Evolutionary conservation across 805 yeast genomes (phyloP).

Genomic region (Suhomyces vadensis): DNA sequence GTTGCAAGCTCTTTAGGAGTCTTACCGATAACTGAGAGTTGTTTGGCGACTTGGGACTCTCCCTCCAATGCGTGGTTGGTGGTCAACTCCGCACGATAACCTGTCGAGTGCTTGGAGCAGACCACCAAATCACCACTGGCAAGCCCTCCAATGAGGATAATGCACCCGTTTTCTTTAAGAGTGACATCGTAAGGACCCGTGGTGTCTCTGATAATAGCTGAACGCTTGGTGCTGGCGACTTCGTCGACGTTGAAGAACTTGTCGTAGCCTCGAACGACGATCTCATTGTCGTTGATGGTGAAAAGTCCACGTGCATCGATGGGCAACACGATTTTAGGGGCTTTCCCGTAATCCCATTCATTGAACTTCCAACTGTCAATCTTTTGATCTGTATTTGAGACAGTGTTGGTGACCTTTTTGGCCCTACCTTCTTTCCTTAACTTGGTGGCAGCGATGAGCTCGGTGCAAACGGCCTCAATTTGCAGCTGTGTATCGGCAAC

Average conservation of each 20-base stretch:
- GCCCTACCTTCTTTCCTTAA: constrained; percentile 24
- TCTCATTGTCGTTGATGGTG: constrained; percentile 44
- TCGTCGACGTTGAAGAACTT: constrained; percentile 89
- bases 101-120: constrained; percentile 90
- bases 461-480: constrained; percentile 5
- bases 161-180: constrained; percentile 91
- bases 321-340: constrained; percentile 54
- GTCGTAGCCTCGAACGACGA: constrained; percentile 86
- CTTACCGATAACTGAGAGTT: constrained; percentile 45
- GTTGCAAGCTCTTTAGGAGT: constrained; percentile 54
- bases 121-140: constrained; percentile 76
- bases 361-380: constrained; percentile 71
- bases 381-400: constrained; percentile 10
- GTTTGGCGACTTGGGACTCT: constrained; percentile 53
- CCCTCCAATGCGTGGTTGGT: constrained; percentile 80
- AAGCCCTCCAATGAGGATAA: constrained; percentile 77
- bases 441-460: constrained; percentile 20
- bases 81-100: constrained; percentile 51
- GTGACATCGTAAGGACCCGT: constrained; percentile 80
- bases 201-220: constrained; percentile 45
- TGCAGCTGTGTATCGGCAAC: background rate
- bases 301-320: constrained; percentile 83
- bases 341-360: constrained; percentile 81
- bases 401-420: constrained; percentile 15
- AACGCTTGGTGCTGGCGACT: constrained; percentile 51